Evolutionary conservation across 139 green algal species (phyloP).

Genomic region (Chlorella sp.): DNA sequence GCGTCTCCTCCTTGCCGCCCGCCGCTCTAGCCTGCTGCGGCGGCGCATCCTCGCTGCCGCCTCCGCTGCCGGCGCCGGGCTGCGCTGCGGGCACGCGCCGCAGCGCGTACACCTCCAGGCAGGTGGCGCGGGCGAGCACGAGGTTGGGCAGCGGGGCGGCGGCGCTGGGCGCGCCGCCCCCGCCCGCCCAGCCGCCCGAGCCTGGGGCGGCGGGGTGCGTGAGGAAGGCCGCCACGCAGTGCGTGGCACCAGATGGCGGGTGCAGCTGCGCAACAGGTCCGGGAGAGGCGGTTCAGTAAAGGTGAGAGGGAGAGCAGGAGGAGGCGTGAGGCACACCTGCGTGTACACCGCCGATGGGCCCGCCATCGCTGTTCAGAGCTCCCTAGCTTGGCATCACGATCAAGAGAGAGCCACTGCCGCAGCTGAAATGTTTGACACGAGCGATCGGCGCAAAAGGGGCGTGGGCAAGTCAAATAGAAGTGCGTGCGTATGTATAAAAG

Average conservation of each 20-base stretch:
- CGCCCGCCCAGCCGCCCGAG: neutral
- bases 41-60: neutral
- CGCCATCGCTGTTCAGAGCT: no score
- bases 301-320: neutral
- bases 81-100: slow-evolving; percentile 13
- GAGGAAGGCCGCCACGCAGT: slow-evolving; percentile 64
- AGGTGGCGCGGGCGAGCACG: slow-evolving; percentile 65
- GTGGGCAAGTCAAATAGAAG: no score
- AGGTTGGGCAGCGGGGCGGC: slow-evolving; percentile 61
- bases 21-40: neutral
- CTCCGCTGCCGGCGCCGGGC: neutral
- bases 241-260: slow-evolving; percentile 66
- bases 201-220: slow-evolving; percentile 41
- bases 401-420: no score
- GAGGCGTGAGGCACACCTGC: neutral
- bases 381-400: no score
- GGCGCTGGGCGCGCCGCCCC: neutral
- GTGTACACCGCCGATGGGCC: slow-evolving; percentile 28
- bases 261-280: slow-evolving; percentile 51
- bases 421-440: no score
- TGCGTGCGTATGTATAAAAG: no score
- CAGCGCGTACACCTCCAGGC: slow-evolving; percentile 72
- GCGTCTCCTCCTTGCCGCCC: neutral
- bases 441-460: no score
- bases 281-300: neutral